A percentile compares a stretch with the other conserved stretches of the same genome.
These are phyloP conservation scores for Kodamaea sagamina DNA, from an alignment of 805 yeast genomes.

Conservation along the genomic window DNA sequence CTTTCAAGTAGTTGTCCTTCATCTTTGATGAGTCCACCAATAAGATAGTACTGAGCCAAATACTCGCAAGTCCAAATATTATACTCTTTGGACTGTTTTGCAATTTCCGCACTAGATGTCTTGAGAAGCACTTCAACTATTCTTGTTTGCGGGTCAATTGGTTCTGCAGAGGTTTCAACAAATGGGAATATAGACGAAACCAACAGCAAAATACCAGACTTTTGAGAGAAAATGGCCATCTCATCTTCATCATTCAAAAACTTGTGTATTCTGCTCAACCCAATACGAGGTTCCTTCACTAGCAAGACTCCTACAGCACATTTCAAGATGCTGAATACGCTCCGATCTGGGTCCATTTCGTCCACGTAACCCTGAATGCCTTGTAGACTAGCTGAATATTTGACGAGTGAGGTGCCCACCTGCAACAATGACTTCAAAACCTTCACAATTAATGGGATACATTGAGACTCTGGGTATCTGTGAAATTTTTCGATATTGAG, in stretches of 20 bases:
- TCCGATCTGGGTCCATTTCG: background rate
- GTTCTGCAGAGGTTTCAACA: slow-evolving; percentile 1
- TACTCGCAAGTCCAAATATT: slow-evolving; percentile 27
- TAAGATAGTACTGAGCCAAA: slow-evolving; percentile 23
- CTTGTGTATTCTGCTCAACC: slow-evolving; percentile 13
- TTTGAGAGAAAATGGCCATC: background rate
- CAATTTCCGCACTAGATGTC: slow-evolving; percentile 4
- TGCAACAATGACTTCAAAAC: slow-evolving; percentile 14
- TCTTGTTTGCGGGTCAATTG: background rate
- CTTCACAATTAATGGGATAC: slow-evolving; percentile 15
- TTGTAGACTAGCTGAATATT: background rate
- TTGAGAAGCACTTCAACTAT: slow-evolving; percentile 12
- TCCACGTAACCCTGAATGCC: slow-evolving; percentile 1
- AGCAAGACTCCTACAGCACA: slow-evolving; percentile 8
- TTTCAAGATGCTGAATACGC: background rate
- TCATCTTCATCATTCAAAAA: slow-evolving; percentile 16
- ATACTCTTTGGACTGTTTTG: slow-evolving; percentile 17
- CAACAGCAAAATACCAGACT: background rate
- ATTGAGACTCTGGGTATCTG: background rate
- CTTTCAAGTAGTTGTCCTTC: slow-evolving; percentile 3
- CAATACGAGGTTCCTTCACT: background rate
- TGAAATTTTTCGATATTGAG: slow-evolving; percentile 13
- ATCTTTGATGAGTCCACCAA: slow-evolving; percentile 20
- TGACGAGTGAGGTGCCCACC: background rate
- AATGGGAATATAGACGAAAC: slow-evolving; percentile 13